A percentile compares a stretch with the other conserved stretches of the same genome.
Evolutionary conservation across 257 asterid species (phyloP).

Genomic region (Coffea canephora): DNA sequence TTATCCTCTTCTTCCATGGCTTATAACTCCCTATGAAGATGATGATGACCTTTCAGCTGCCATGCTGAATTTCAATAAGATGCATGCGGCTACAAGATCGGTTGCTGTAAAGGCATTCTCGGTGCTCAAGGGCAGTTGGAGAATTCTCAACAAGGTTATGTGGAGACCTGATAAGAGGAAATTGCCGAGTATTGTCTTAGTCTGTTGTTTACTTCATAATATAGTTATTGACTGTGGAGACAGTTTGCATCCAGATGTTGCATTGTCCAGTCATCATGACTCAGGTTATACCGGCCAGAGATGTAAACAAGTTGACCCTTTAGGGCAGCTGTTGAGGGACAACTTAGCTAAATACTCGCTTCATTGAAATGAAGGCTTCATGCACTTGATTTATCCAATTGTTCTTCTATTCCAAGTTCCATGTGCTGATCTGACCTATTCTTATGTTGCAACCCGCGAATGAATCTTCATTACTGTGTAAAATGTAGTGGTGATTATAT

Average conservation of each 20-base stretch:
- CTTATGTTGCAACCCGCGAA: neutral
- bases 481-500: neutral
- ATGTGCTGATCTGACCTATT: neutral
- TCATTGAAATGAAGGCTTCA: conserved; percentile 19
- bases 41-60: conserved; percentile 34
- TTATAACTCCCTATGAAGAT: conserved; percentile 60
- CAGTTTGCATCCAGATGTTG: conserved; percentile 53
- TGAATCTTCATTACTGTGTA: neutral
- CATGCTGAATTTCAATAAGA: conserved; percentile 35
- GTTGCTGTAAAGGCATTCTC: conserved; percentile 66
- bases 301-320: conserved; percentile 41
- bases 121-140: conserved; percentile 87
- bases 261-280: conserved; percentile 63
- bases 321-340: conserved; percentile 54
- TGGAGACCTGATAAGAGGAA: conserved; percentile 94
- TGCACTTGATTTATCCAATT: conserved; percentile 4
- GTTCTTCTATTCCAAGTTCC: neutral
- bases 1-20: conserved; percentile 97
- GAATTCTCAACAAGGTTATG: conserved; percentile 95
- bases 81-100: conserved; percentile 52
- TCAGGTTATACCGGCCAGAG: conserved; percentile 34
- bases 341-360: conserved; percentile 41
- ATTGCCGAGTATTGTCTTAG: conserved; percentile 81
- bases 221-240: conserved; percentile 85
- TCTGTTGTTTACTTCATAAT: conserved; percentile 90